A percentile compares a stretch with the other conserved stretches of the same genome.
Evolutionary conservation across 1,284 basidiomycete genomes (phyloP).

Genomic region (Ganoderma boninense): DNA sequence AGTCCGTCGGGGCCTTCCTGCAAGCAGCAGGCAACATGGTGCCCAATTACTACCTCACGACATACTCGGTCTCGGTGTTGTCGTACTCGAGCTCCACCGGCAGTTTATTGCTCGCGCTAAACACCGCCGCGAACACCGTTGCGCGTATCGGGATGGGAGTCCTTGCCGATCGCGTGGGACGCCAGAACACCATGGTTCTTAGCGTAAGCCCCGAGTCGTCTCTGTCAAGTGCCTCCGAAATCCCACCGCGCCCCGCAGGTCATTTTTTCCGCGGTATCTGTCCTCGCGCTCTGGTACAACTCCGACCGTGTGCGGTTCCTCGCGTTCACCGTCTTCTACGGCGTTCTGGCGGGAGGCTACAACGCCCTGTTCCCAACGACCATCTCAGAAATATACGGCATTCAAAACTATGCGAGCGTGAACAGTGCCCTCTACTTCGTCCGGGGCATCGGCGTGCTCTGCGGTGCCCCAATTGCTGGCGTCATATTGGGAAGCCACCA

Average conservation of each 20-base stretch:
- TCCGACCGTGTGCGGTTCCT: slow-evolving; percentile 47
- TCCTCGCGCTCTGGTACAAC: slow-evolving; percentile 50
- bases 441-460: slow-evolving; percentile 49
- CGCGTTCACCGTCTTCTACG: slow-evolving; percentile 50
- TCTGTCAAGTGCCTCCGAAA: neutral
- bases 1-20: slow-evolving; percentile 52
- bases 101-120: slow-evolving; percentile 50
- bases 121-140: slow-evolving; percentile 53
- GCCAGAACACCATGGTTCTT: slow-evolving; percentile 54
- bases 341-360: slow-evolving; percentile 51
- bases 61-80: slow-evolving; percentile 52
- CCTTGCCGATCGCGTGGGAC: slow-evolving; percentile 51
- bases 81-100: slow-evolving; percentile 48
- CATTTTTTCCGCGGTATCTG: slow-evolving; percentile 48
- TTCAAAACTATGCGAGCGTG: slow-evolving; percentile 51
- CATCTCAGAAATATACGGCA: slow-evolving; percentile 52
- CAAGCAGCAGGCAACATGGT: slow-evolving; percentile 56
- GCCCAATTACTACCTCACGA: slow-evolving; percentile 53
- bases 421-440: slow-evolving; percentile 53
- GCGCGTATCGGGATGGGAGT: slow-evolving; percentile 52
- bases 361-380: slow-evolving; percentile 53
- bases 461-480: slow-evolving; percentile 52
- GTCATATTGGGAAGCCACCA: slow-evolving; percentile 50
- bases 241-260: slow-evolving; percentile 38
- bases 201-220: slow-evolving; percentile 41